Evolutionary conservation across 495 filamentous ascomycete species (phyloP).

Genomic region (Neurospora intermedia): DNA sequence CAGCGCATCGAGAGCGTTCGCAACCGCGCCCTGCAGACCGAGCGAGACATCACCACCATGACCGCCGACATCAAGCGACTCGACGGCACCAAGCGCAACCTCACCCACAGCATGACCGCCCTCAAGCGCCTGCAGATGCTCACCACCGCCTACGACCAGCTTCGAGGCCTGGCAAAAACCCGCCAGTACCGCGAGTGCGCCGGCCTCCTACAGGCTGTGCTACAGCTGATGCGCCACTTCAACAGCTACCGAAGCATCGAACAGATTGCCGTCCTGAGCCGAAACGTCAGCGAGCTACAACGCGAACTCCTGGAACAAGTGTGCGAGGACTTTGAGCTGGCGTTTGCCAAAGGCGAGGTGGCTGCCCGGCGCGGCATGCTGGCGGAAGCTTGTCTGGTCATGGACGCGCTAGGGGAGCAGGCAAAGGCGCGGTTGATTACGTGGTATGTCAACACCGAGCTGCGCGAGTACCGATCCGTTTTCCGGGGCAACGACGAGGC

Average conservation of each 20-base stretch:
- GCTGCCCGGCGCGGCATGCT: conserved; percentile 57
- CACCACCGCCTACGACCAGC: conserved; percentile 95
- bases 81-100: conserved; percentile 90
- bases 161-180: conserved; percentile 69
- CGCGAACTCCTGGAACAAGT: conserved; percentile 90
- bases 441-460: conserved; percentile 97
- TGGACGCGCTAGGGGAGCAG: conserved; percentile 89
- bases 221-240: conserved; percentile 98
- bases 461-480: conserved; percentile 90
- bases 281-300: conserved; percentile 90
- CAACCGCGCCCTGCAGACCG: conserved; percentile 78
- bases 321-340: conserved; percentile 95
- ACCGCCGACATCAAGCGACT: conserved; percentile 98
- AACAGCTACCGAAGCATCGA: conserved; percentile 96
- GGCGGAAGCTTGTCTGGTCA: conserved; percentile 80
- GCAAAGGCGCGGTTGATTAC: conserved; percentile 73
- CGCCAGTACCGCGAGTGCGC: conserved; percentile 95
- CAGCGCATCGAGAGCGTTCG: conserved; percentile 93
- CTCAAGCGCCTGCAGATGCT: conserved; percentile 97
- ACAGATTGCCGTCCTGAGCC: conserved; percentile 88
- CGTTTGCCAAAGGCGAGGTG: conserved; percentile 85
- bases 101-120: conserved; percentile 96
- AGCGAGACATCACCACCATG: conserved; percentile 96
- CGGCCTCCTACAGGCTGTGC: conserved; percentile 85
- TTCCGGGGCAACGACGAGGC: conserved; percentile 96